phyloP scores from a whole-genome alignment of 1,139 yeast species.

The Geotrichum fermentans region DNA sequence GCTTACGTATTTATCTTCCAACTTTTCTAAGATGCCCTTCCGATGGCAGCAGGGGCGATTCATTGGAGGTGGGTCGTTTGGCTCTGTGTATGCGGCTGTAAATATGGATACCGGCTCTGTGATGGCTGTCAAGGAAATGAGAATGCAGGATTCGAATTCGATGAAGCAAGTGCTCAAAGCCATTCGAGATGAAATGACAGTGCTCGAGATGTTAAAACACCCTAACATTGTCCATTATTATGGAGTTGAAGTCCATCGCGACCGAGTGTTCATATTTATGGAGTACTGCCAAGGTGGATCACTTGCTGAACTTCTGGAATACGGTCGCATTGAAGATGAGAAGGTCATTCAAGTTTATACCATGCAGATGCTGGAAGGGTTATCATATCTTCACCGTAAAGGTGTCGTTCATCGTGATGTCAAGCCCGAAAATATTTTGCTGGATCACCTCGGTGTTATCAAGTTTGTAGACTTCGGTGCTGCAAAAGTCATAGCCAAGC shows the following conservation, averaged over 20 bases:
- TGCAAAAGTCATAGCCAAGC: conserved; percentile 84
- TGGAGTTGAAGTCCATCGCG: conserved; percentile 96
- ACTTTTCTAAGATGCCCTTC: conserved; percentile 83
- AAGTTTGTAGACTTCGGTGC: conserved; percentile 97
- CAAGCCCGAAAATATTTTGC: conserved; percentile 87
- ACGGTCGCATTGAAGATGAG: conserved; percentile 96
- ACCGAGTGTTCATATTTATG: conserved; percentile 92
- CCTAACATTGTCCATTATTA: conserved; percentile 94
- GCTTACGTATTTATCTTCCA: conserved; percentile 79
- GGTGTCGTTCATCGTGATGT: conserved; percentile 96
- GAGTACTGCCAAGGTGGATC: conserved; percentile 98
- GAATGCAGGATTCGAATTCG: conserved; percentile 83
- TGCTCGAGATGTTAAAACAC: conserved; percentile 87
- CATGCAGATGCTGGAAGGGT: conserved; percentile 88
- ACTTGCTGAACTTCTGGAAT: conserved; percentile 71
- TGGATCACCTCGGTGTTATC: conserved; percentile 89
- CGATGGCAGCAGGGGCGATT: conserved; percentile 96
- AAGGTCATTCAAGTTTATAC: conserved; percentile 87
- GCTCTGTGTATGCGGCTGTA: conserved; percentile 87
- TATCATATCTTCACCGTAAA: conserved; percentile 88
- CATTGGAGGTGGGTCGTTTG: conserved; percentile 95
- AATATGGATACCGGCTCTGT: conserved; percentile 93
- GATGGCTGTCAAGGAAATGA: conserved; percentile 93
- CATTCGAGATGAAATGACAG: conserved; percentile 94
- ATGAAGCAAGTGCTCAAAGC: conserved; percentile 81